A percentile compares a stretch with the other conserved stretches of the same genome.
Evolutionary conservation across 23 red algal genomes (phyloP).

Genomic region (Gracilaria vermiculophylla): DNA sequence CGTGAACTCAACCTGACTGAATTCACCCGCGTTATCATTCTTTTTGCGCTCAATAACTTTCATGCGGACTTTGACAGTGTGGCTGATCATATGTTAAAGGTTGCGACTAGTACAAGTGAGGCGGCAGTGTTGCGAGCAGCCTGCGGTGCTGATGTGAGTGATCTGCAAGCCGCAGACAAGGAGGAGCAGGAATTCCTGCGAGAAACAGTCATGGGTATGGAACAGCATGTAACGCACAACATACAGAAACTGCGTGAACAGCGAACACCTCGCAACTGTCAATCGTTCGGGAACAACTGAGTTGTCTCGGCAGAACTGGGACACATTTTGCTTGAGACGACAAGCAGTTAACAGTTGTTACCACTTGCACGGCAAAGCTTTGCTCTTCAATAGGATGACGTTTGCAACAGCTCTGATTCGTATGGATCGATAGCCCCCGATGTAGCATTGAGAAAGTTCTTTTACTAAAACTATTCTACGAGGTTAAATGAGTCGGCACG

Average conservation of each 20-base stretch:
- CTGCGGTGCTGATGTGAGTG: constrained; percentile 41
- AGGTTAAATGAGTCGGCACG: too few relatives aligned
- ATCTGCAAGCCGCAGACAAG: constrained; percentile 42
- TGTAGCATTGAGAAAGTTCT: too few relatives aligned
- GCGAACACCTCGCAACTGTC: not conserved
- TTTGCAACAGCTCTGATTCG: too few relatives aligned
- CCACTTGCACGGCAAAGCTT: too few relatives aligned
- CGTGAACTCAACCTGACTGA: constrained; percentile 57
- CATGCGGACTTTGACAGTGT: constrained; percentile 44
- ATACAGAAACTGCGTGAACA: constrained; percentile 37
- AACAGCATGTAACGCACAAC: constrained; percentile 51
- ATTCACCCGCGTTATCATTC: constrained; percentile 49
- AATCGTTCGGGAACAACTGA: not conserved
- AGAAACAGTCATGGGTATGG: constrained; percentile 36
- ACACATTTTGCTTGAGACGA: not conserved
- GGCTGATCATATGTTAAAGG: constrained; percentile 61
- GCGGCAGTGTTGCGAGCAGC: constrained; percentile 44
- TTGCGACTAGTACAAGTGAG: constrained; percentile 65
- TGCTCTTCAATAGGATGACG: too few relatives aligned
- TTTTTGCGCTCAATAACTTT: constrained; percentile 51
- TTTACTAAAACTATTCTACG: too few relatives aligned
- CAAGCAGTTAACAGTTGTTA: not conserved
- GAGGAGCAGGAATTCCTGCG: constrained; percentile 53
- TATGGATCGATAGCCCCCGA: too few relatives aligned
- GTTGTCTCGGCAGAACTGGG: not conserved